Conservation (phyloP, 2,329 filamentous ascomycete genomes). For the Onygenales sp. region DNA sequence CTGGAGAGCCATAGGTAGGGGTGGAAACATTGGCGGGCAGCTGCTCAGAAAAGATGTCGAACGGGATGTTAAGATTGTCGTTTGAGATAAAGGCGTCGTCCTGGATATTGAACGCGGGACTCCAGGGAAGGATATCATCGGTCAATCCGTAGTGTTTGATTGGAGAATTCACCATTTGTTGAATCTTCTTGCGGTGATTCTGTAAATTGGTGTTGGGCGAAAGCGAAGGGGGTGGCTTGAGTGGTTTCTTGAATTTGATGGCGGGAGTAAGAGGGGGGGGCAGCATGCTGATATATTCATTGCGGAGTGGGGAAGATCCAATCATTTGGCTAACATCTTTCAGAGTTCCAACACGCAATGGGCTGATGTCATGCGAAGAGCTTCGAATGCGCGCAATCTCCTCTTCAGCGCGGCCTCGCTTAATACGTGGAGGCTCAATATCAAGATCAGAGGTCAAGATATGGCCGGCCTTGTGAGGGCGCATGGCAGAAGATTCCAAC, state of each 20-base stretch:
- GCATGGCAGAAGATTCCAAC: constrained; percentile 77
- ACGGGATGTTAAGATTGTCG: constrained; percentile 37
- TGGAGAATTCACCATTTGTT: constrained; percentile 72
- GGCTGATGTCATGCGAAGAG: constrained; percentile 80
- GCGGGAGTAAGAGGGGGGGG: constrained; percentile 73
- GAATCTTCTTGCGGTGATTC: constrained; percentile 76
- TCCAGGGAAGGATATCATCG: constrained; percentile 33
- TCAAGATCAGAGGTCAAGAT: constrained; percentile 65
- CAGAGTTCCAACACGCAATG: constrained; percentile 44
- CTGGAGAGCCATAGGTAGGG: constrained; percentile 41
- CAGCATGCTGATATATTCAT: constrained; percentile 49
- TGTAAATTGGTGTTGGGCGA: constrained; percentile 89
- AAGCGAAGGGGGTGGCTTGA: constrained; percentile 60
- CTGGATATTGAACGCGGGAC: constrained; percentile 43
- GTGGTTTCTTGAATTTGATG: constrained; percentile 65
- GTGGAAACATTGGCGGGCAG: constrained; percentile 28
- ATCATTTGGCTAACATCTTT: constrained; percentile 24
- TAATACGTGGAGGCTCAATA: constrained; percentile 67
- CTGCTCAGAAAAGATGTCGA: constrained; percentile 47
- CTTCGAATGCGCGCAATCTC: constrained; percentile 89
- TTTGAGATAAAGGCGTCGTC: constrained; percentile 31
- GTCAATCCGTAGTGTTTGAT: constrained; percentile 37
- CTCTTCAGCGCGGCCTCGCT: constrained; percentile 85
- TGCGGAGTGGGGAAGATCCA: constrained; percentile 62
- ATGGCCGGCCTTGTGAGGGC: constrained; percentile 55